A percentile compares a stretch with the other conserved stretches of the same genome.
phyloP scores from a whole-genome alignment of 331 rosid species.

The Telfairia occidentalis region DNA sequence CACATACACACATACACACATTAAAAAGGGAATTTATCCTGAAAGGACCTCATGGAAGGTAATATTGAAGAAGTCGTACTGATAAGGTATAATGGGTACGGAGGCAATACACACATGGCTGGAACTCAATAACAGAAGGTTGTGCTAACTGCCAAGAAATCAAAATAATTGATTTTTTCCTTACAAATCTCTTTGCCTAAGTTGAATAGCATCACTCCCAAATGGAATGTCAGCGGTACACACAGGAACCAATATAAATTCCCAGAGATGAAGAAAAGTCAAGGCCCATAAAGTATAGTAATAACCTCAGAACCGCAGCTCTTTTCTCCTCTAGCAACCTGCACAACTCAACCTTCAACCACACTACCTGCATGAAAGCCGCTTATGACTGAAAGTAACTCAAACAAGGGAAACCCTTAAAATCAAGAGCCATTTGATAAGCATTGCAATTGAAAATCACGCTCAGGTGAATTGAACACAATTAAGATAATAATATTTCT shows the following conservation, averaged over 20 bases:
- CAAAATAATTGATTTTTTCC: background rate
- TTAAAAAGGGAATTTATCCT: background rate
- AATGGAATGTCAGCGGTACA: background rate
- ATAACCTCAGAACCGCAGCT: constrained; percentile 69
- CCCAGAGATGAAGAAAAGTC: background rate
- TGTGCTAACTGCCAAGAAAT: background rate
- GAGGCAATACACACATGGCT: background rate
- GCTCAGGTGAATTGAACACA: background rate
- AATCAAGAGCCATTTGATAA: background rate
- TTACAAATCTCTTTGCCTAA: background rate
- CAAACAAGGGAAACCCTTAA: background rate
- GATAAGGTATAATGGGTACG: background rate
- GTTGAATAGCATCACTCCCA: background rate
- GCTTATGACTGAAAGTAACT: constrained; percentile 21
- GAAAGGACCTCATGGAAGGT: background rate
- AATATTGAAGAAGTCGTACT: background rate
- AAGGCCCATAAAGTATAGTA: background rate
- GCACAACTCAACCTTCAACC: constrained; percentile 86
- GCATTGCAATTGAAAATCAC: background rate
- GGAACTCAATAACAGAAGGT: background rate
- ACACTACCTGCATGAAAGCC: constrained; percentile 64
- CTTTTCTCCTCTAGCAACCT: constrained; percentile 89
- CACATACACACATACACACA: background rate
- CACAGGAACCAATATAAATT: background rate
- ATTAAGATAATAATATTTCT: background rate